A percentile compares a stretch with the other conserved stretches of the same genome.
Conservation (phyloP, 768 basidiomycete species). For the Xerocomellus intermedius region DNA sequence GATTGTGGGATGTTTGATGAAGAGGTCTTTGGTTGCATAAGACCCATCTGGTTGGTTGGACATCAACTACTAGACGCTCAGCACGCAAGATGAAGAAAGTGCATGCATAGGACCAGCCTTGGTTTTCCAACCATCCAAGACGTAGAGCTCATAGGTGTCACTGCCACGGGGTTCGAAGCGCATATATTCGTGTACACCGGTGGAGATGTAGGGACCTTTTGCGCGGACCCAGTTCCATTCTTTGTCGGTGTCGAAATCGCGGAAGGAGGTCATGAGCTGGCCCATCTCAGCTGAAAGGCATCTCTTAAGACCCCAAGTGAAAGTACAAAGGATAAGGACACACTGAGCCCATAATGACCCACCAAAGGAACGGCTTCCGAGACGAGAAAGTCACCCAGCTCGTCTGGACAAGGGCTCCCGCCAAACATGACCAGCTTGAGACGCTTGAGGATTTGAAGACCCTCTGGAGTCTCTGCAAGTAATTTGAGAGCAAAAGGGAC, state of each 20-base stretch:
- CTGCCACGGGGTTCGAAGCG: constrained; percentile 43
- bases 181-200: constrained; percentile 33
- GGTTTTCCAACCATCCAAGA: constrained; percentile 51
- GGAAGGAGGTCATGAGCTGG: constrained; percentile 45
- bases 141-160: constrained; percentile 46
- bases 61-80: constrained; percentile 19
- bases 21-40: constrained; percentile 56
- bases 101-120: constrained; percentile 36
- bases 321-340: constrained; percentile 11
- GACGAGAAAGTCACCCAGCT: constrained; percentile 50
- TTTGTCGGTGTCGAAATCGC: constrained; percentile 50
- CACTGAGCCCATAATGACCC: constrained; percentile 50
- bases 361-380: constrained; percentile 48
- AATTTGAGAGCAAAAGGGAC: constrained; percentile 44
- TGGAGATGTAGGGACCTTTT: constrained; percentile 22
- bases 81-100: not conserved
- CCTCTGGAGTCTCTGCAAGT: constrained; percentile 47
- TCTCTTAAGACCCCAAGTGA: not conserved
- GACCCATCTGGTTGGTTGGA: constrained; percentile 50
- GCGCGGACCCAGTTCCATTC: constrained; percentile 53
- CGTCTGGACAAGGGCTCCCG: constrained; percentile 53
- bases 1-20: constrained; percentile 46
- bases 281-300: constrained; percentile 31
- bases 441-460: constrained; percentile 37
- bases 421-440: constrained; percentile 53